Percentiles rank a stretch among this genome's conserved stretches.
These are phyloP conservation scores for Naganishia randhawae DNA, from an alignment of 768 basidiomycete species.

Conservation along the genomic window DNA sequence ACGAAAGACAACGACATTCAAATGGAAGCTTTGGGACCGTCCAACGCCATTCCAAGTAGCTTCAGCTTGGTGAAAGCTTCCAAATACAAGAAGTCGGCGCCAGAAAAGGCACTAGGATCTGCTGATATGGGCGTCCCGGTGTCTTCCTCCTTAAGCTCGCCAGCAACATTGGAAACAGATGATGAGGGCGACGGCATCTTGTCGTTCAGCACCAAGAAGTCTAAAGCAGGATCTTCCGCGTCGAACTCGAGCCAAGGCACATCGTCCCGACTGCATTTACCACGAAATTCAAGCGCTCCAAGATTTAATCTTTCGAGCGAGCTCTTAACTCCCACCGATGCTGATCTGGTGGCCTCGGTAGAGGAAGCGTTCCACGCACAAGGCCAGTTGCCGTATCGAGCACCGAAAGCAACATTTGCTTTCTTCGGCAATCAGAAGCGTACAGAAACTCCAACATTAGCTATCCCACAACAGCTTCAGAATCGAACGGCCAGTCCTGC, in stretches of 20 bases:
- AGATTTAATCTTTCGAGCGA: conserved; percentile 32
- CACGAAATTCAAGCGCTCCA: conserved; percentile 39
- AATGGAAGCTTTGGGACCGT: not conserved
- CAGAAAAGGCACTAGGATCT: conserved; percentile 37
- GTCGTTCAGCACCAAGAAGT: conserved; percentile 64
- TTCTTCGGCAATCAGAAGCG: conserved; percentile 40
- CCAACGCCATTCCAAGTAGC: not conserved
- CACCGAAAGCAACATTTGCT: conserved; percentile 43
- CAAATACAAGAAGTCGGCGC: conserved; percentile 36
- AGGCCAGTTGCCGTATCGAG: conserved; percentile 20
- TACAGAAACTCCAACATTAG: conserved; percentile 20
- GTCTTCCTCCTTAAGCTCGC: not conserved
- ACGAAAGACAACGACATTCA: conserved; percentile 31
- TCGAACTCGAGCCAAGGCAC: conserved; percentile 37
- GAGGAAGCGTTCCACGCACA: conserved; percentile 34
- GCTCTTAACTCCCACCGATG: conserved; percentile 29
- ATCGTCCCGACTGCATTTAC: conserved; percentile 31
- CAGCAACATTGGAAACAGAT: conserved; percentile 33
- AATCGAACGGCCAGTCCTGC: conserved; percentile 22
- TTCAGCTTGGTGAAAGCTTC: conserved; percentile 42
- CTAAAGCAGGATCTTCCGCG: conserved; percentile 42
- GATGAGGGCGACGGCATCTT: conserved; percentile 64
- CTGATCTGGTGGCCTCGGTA: conserved; percentile 42
- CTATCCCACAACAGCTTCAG: conserved; percentile 3
- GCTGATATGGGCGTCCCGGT: conserved; percentile 41